Evolutionary conservation across 2,329 filamentous ascomycete species (phyloP), one percentile per base, ranked within the genome.

Genomic region (Cercospora sesami): DNA sequence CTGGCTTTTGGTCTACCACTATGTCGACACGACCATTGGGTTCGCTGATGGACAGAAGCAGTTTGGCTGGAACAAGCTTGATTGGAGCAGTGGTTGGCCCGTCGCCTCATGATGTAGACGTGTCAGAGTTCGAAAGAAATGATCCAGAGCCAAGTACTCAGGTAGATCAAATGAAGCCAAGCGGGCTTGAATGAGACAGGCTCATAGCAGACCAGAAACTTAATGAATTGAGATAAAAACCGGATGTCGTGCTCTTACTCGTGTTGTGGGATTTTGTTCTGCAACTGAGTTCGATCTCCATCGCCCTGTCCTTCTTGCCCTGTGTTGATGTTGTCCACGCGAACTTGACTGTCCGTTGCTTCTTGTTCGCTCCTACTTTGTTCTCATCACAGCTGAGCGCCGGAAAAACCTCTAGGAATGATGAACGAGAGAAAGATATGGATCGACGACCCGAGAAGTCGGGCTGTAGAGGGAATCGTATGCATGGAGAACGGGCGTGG

Each of bases 1-100:
- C 1, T 82, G 84, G 18, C 81, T 90, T 8, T 78, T 90, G 4
- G 89, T 89, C 75, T 89, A 90, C 72, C 87, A 90, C 72, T 89
- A 89, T 59, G 79, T 87, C 2, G 80, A 89, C 70, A 87, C 83
- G 0, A 81, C 77, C 1, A 81, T 87, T 69, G 72, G 71, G 0
- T 73, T 68, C 33, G 69, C 69, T 4, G 70, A 74, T 68, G 70
- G 68, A 4, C 79, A 85, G 71, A 86, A 85, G 77, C 78, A 78
- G 62, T 85, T 86, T 67, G 84, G 84, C 26, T 82, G 84, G 79
- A 86, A 86, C 72, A 81, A 77, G 62, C 81, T 86, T 39, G 70
- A 80, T 68, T 86, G 82, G 72, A 82, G 80, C 2, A 81, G 78
- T 39, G 84, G 83, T 30, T 86, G 84, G 84, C 84, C 84, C 8